Evolutionary conservation across 2,329 filamentous ascomycete genomes (phyloP).

Genomic region (Stemphylium lycopersici): DNA sequence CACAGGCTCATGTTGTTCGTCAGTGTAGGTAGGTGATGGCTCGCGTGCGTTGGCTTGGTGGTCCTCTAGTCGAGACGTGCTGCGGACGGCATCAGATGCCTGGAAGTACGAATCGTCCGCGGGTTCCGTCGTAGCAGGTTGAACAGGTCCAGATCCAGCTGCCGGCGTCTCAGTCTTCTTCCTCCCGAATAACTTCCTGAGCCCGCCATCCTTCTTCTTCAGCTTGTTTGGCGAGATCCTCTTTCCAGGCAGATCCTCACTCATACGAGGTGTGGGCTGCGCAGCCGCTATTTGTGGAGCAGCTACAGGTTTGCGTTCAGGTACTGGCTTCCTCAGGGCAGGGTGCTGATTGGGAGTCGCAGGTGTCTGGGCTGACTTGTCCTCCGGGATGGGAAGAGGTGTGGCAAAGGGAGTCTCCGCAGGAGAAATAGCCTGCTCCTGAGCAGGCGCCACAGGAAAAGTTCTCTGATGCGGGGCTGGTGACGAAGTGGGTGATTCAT

Average conservation of each 20-base stretch:
- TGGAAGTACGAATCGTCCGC: slow-evolving; percentile 28
- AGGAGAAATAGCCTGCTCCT: neutral
- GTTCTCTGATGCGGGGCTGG: slow-evolving; percentile 44
- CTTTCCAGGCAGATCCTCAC: slow-evolving; percentile 34
- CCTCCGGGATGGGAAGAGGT: slow-evolving; percentile 29
- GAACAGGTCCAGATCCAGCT: slow-evolving; percentile 10
- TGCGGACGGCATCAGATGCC: slow-evolving; percentile 30
- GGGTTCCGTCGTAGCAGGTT: neutral
- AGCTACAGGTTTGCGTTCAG: slow-evolving; percentile 26
- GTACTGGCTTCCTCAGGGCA: slow-evolving; percentile 46
- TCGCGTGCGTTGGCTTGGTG: slow-evolving; percentile 31
- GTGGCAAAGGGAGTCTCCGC: slow-evolving; percentile 9
- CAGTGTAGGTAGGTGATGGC: slow-evolving; percentile 32
- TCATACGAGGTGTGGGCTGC: slow-evolving; percentile 21
- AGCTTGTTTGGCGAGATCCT: slow-evolving; percentile 45
- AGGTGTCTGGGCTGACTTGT: slow-evolving; percentile 32
- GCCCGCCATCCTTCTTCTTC: slow-evolving; percentile 47
- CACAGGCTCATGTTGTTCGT: slow-evolving; percentile 29
- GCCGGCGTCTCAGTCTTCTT: slow-evolving; percentile 41
- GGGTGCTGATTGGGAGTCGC: slow-evolving; percentile 49
- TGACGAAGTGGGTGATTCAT: slow-evolving; percentile 29
- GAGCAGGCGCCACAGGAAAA: slow-evolving; percentile 6
- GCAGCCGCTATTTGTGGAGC: neutral
- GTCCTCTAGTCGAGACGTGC: slow-evolving; percentile 33
- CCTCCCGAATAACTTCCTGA: slow-evolving; percentile 50